These are phyloP conservation scores for Boechera divaricarpa DNA, from an alignment of 345 rosid species.

Conservation along the genomic window DNA sequence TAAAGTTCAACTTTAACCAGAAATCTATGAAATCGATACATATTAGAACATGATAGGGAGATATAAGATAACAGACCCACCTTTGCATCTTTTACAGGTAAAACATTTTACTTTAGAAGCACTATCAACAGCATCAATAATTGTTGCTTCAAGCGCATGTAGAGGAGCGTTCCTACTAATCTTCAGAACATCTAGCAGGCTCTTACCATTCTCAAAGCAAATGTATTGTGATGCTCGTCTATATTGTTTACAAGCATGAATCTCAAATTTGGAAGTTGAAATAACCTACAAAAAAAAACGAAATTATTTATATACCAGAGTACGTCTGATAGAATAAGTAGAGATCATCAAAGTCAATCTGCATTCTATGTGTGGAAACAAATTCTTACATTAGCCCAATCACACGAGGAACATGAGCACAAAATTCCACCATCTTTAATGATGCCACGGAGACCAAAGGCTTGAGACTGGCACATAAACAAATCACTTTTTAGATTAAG, in stretches of 20 bases:
- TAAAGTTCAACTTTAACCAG: conserved; percentile 21
- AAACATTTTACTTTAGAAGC: conserved; percentile 55
- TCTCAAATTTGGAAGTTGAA: conserved; percentile 97
- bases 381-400: conserved; percentile 74
- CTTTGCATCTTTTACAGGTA: conserved; percentile 90
- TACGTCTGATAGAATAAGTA: conserved; percentile 31
- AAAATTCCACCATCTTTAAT: conserved; percentile 90
- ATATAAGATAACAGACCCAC: conserved; percentile 43
- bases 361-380: conserved; percentile 40
- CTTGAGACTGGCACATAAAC: conserved; percentile 59
- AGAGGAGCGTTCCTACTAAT: conserved; percentile 77
- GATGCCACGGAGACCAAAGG: conserved; percentile 86
- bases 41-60: conserved; percentile 22
- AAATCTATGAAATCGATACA: conserved; percentile 11
- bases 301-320: conserved; percentile 25
- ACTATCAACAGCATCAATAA: conserved; percentile 47
- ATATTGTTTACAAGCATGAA: conserved; percentile 92
- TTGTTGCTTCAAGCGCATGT: conserved; percentile 71
- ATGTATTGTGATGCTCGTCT: conserved; percentile 94
- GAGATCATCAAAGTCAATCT: conserved; percentile 32
- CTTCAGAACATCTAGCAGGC: conserved; percentile 91
- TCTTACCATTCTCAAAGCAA: conserved; percentile 98
- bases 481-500: conserved; percentile 34
- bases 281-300: conserved; percentile 62
- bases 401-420: conserved; percentile 86